Evolutionary conservation across 352 stramenopile species (phyloP), one percentile per base, ranked within the genome.

Genomic region (Globisporangium lucens): DNA sequence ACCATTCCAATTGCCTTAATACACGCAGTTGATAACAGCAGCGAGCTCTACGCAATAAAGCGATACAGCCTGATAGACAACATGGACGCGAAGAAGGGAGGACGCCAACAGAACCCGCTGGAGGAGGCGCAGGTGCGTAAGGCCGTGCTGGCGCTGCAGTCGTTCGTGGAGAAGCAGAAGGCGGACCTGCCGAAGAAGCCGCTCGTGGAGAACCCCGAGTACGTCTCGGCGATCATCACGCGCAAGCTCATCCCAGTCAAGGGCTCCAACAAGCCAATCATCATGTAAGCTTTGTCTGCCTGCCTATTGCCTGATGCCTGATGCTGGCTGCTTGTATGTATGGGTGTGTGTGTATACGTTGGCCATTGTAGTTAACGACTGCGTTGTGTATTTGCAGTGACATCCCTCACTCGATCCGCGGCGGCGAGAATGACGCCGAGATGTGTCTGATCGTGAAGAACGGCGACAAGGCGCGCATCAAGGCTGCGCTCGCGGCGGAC

Each of bases 401-500:
- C 17, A 59, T 94, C 38, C 83, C 84, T 6, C 78, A 93, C 63
- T 77, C 81, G 55, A 65, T 93, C 27, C 75, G 65, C 29, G 73
- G 78, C 51, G 81, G 78, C 47, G 80, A 85, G 53, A 74, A 74
- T 52, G 72, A 79, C 53, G 75, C 72, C 49, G 84, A 94, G 65
- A 83, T 90, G 67, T 94, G 86, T 60, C 68, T 94, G 43, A 85
- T 94, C 63, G 86, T 94, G 46, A 94, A 94, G 70, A 84, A 92
- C 69, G 73, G 82, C 13, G 88, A 96, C 79, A 94, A 94, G 79
- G 78, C 89, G 62, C 80, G 85, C 60, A 91, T 94, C 71, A 94
- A 93, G 68, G 78, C 85, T 52, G 77, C 78, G 43, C 67, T 96
- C 46, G 75, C 67, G 6, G 70, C 79, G 29, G 76, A 90, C 65